Conservation (phyloP, 2,329 filamentous ascomycete genomes). For the Diplodia seriata region DNA sequence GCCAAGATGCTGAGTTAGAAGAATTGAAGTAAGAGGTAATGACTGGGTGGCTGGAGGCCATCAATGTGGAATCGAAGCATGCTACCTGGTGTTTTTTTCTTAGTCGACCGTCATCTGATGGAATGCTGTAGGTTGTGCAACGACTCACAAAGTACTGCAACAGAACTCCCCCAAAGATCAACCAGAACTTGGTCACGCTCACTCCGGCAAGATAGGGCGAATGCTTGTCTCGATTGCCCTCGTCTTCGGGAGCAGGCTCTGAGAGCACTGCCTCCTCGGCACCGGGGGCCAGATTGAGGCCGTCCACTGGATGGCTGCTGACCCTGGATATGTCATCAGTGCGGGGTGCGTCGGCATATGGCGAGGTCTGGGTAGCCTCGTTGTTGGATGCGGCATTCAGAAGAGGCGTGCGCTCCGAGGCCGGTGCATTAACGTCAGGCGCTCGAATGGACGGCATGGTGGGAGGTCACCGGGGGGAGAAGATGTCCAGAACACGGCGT, state of each 20-base stretch:
- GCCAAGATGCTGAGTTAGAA: constrained; percentile 81
- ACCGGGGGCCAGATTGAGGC: constrained; percentile 40
- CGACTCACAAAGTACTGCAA: constrained; percentile 48
- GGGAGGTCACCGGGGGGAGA: constrained; percentile 1
- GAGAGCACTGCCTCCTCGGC: constrained; percentile 34
- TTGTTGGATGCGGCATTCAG: constrained; percentile 12
- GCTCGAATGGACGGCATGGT: constrained; percentile 12
- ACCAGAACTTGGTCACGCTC: constrained; percentile 45
- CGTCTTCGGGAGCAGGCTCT: constrained; percentile 23
- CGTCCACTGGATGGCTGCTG: constrained; percentile 33
- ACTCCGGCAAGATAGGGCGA: constrained; percentile 42
- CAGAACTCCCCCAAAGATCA: constrained; percentile 48
- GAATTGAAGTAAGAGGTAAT: constrained; percentile 81
- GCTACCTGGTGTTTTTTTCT: constrained; percentile 40
- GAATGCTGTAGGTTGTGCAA: not conserved
- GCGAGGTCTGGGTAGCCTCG: not conserved
- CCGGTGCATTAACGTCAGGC: constrained; percentile 17
- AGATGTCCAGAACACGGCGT: not conserved
- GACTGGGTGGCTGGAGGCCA: constrained; percentile 81
- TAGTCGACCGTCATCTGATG: not conserved
- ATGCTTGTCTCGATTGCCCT: constrained; percentile 38
- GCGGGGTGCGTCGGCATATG: constrained; percentile 8
- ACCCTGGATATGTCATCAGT: constrained; percentile 3
- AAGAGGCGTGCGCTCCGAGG: constrained; percentile 21
- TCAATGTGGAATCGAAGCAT: constrained; percentile 77